These are phyloP conservation scores for Amaranthus palmeri DNA, from an alignment of 148 eudicot species.

Conservation along the genomic window DNA sequence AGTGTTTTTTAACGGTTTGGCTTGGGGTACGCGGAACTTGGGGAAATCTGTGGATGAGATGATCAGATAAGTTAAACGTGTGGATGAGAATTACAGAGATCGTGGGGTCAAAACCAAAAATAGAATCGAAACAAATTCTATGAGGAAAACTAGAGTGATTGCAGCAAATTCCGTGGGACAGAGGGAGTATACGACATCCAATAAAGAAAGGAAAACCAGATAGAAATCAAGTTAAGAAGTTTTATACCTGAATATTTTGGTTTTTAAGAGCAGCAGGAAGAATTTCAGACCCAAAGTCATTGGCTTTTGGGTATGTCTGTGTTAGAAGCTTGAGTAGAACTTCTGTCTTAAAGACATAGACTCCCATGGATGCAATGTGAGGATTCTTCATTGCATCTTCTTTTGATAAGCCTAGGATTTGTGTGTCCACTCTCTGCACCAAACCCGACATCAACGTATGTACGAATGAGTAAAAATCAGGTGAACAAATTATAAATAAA, in stretches of 20 bases:
- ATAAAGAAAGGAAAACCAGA: not conserved
- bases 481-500: no score
- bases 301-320: slow-evolving; percentile 61
- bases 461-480: no score
- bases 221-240: not conserved
- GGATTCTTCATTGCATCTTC: slow-evolving; percentile 62
- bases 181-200: not conserved
- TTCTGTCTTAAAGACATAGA: slow-evolving; percentile 74
- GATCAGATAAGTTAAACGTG: no score
- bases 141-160: no score
- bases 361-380: slow-evolving; percentile 98
- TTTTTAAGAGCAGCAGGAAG: slow-evolving; percentile 69
- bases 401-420: slow-evolving; percentile 64
- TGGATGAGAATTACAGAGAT: no score
- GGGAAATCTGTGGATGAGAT: no score
- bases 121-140: not conserved
- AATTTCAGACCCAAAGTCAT: slow-evolving; percentile 94
- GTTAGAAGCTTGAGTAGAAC: slow-evolving; percentile 63
- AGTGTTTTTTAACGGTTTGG: no score
- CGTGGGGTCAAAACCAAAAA: not conserved
- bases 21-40: no score
- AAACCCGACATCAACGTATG: slow-evolving; percentile 1
- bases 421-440: slow-evolving; percentile 85
- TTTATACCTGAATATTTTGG: slow-evolving; percentile 63
- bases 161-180: no score